phyloP scores from a whole-genome alignment of 148 eudicot genomes.

The Camellia lanceoleosa region DNA sequence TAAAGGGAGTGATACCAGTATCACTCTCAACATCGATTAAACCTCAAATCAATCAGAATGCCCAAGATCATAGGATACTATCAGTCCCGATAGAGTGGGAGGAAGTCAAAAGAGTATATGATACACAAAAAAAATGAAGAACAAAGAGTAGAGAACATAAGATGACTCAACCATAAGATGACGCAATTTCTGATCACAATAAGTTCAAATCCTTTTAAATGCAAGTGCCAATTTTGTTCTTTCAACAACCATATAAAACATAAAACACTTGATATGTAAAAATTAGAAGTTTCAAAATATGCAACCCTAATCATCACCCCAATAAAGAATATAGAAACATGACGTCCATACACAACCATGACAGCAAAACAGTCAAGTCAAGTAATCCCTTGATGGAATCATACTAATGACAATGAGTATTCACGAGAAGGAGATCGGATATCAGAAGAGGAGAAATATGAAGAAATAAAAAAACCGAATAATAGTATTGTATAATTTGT shows the following conservation, averaged over 20 bases:
- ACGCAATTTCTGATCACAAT: not conserved
- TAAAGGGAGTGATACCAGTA: too few relatives aligned
- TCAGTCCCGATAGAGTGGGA: too few relatives aligned
- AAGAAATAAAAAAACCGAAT: not conserved
- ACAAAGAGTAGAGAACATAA: too few relatives aligned
- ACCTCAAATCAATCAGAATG: too few relatives aligned
- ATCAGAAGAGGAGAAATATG: not conserved
- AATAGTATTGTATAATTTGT: not conserved
- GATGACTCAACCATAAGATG: too few relatives aligned
- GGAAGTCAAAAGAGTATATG: too few relatives aligned
- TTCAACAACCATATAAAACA: too few relatives aligned
- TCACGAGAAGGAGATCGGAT: not conserved
- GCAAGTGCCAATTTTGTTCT: not conserved
- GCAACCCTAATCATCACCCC: not conserved
- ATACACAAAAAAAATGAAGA: too few relatives aligned
- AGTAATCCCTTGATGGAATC: not conserved
- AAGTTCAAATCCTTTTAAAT: not conserved
- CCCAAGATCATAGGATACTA: too few relatives aligned
- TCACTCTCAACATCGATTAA: too few relatives aligned
- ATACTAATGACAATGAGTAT: not conserved
- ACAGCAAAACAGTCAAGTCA: not conserved
- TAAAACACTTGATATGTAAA: too few relatives aligned
- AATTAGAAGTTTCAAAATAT: not conserved
- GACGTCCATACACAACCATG: not conserved
- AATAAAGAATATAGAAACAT: too few relatives aligned